Evolutionary conservation across 805 yeast genomes (phyloP), one percentile per base, ranked within the genome.

Genomic region (Nakazawaea pomicola): DNA sequence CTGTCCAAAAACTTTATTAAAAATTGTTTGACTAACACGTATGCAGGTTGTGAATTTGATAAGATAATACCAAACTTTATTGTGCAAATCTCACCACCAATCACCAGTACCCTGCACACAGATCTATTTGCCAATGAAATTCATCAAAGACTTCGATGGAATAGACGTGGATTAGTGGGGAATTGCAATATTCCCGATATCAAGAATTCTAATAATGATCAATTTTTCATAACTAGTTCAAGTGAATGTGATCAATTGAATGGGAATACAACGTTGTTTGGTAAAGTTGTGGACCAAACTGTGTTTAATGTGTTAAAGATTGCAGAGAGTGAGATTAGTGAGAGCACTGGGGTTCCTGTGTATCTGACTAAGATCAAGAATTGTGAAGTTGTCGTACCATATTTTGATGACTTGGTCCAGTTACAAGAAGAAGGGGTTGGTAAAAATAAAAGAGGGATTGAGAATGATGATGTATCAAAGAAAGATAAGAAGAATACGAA

Each of bases 221-320:
- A 61, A 51, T 69, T 76, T 49, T 67, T 78, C 51, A 67, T 78
- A 15, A 75, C 84, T 1, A 12, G 15, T 4, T 14, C 28, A 6
- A 64, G 58, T 6, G 72, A 72, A 11, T 48, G 70, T 10, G 72
- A 74, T 6, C 69, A 68, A 29, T 60, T 70, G 40, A 64, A 68
- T 46, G 58, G 65, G 21, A 62, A 58, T 38, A 56, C 62, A 46
- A 67, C 78, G 11, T 50, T 78, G 17, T 66, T 82, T 48, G 91
- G 90, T 2, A 71, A 74, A 44, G 62, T 81, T 11, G 69, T 70
- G 2, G 85, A 77, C 3, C 74, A 74, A 25, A 63, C 80, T 0
- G 65, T 77, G 4, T 83, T 67, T 58, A 73, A 65, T 23, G 70
- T 78, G 11, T 55, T 72, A 27, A 63, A 65, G 35, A 77, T 82